Base-by-base conservation (phyloP, 2,329 filamentous ascomycete genomes). In the Stachybotrys elegans region DNA sequence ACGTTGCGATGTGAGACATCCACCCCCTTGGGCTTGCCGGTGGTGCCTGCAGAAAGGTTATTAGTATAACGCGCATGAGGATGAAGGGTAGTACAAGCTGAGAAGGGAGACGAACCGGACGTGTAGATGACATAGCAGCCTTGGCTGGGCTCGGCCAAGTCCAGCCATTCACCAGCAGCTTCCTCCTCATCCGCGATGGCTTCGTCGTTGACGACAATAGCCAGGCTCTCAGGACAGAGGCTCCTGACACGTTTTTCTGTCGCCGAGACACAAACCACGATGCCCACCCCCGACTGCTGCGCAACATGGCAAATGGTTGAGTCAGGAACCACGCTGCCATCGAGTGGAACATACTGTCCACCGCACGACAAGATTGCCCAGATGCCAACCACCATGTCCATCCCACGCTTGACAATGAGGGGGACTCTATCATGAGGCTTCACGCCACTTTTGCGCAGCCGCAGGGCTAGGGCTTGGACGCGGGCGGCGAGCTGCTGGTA, bases 331-430 rank as follows among this genome's bases (percentile, higher is more conserved):
- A 77, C 66, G 6, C 73, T 72, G 27, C 77, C 77, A 48, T 83
- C 79, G 3, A 82, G 66, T 4, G 78, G 78, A 5, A 81, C 68
- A 53, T 82, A 82, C 50, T 82, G 77, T 13, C 72, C 78, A 17
- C 78, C 77, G 39, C 72, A 72, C 44, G 76, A 76, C 25, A 82
- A 60, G 16, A 80, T 65, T 3, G 75, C 77, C 44, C 78, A 64
- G 40, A 81, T 79, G 17, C 72, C 76, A 40, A 79, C 66, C 6
- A 80, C 60, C 75, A 81, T 78, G 49, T 78, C 75, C 39, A 77
- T 59, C 31, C 75, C 72, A 13, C 78, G 68, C 46, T 72, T 73
- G 45, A 73, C 71, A n/a, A 81, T 68, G 21, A 81, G 64, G n/a
- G 73, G 74, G 6, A 80, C 66, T 29, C 72, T 63, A 50, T 78